Evolutionary conservation across 192 early-diverging fungal genomes (phyloP).

Genomic region (Entomortierella parvispora): DNA sequence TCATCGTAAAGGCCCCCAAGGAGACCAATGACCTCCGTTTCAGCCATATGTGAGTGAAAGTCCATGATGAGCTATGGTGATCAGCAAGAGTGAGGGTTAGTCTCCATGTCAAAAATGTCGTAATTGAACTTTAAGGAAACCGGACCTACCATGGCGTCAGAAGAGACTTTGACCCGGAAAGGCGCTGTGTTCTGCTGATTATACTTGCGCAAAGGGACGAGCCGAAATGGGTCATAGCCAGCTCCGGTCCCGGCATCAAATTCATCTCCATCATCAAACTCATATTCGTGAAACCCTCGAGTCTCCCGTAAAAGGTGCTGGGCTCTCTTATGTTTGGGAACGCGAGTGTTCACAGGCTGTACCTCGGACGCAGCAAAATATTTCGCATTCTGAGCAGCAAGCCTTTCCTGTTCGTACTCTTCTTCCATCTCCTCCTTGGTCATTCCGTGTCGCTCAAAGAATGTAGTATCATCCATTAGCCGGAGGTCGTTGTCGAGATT

Average conservation of each 20-base stretch:
- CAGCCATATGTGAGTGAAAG: constrained; percentile 89
- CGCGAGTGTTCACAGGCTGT: constrained; percentile 30
- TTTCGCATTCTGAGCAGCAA: constrained; percentile 64
- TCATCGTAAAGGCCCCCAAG: constrained; percentile 82
- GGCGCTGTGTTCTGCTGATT: constrained; percentile 58
- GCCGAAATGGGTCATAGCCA: constrained; percentile 67
- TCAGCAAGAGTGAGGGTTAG: constrained; percentile 1
- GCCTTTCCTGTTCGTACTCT: constrained; percentile 55
- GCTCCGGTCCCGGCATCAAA: constrained; percentile 24
- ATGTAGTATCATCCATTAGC: constrained; percentile 16
- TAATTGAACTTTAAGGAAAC: neutral
- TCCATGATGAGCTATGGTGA: constrained; percentile 84
- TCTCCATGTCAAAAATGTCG: neutral
- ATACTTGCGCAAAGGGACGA: constrained; percentile 60
- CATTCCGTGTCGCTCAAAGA: constrained; percentile 37
- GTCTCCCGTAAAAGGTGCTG: constrained; percentile 29
- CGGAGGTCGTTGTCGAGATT: constrained; percentile 17
- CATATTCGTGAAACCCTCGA: constrained; percentile 9
- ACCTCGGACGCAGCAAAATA: constrained; percentile 60
- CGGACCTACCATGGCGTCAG: constrained; percentile 62
- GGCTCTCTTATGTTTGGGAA: constrained; percentile 43
- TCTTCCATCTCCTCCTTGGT: constrained; percentile 52
- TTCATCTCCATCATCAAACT: constrained; percentile 8
- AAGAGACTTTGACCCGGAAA: constrained; percentile 60
- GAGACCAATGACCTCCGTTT: constrained; percentile 94